Base-by-base conservation (phyloP, 352 stramenopile species). In the Elongisporangium anandrum region DNA sequence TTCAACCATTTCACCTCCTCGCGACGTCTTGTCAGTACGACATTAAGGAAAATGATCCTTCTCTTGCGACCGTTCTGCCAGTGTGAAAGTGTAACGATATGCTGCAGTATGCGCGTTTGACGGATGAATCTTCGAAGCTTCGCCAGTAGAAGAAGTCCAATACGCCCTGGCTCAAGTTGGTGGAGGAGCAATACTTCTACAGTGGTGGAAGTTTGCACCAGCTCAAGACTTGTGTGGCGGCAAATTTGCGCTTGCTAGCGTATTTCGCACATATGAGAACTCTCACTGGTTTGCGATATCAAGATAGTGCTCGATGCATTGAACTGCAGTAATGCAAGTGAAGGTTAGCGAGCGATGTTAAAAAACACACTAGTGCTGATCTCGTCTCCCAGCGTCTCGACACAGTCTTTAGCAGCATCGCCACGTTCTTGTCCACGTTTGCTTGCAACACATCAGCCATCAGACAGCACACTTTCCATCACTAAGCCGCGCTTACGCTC, bases 121-220 rank as follows among this genome's bases (percentile, higher is more conserved):
- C 24, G 24, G 24, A 29, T 29, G 7, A 3, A 7, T 29, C 24
- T 7, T 7, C 24, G 7, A 29, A 55, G n/a, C 60, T 41, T 64
- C 3, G 19, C 8, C 5, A 50, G 64, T 3, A 7, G 24, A 29
- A 29, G 7, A 29, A 7, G 3, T 3, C 3, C n/a, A n/a, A 29
- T 29, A 29, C 24, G 3, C 3, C 24, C 7, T 29, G 24, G 24
- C 3, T 7, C 7, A 7, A 53, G 10, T 57, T 73, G 49, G 63
- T 58, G 8, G 29, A 60, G 4, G 48, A 57, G 13, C 63, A 73
- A 10, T 70, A 70, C 21, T 73, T 65, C 22, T 73, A 68, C 34
- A 70, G 63, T 47, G 66, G 66, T 52, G 66, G 66, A 10, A 73
- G 60, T 70, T 29, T 73, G 5, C 56, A 59, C 19, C 49, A 65